These are phyloP conservation scores for Colletotrichum gloeosporioides DNA, from an alignment of 2,329 filamentous ascomycete species.

Conservation along the genomic window DNA sequence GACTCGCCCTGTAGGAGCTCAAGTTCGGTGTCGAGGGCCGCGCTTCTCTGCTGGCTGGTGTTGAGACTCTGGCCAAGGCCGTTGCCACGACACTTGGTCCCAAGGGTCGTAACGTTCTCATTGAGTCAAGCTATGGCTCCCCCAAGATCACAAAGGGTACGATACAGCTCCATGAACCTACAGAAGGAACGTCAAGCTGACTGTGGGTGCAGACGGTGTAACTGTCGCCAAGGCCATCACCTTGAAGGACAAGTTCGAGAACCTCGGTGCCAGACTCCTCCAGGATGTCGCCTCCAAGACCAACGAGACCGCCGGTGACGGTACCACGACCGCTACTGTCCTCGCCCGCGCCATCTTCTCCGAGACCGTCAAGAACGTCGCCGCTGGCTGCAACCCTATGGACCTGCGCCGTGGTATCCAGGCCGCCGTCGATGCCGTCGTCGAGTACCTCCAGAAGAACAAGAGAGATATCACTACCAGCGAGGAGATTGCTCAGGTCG, in stretches of 20 bases:
- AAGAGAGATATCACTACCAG: constrained; percentile 98
- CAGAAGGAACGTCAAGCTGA: constrained; percentile 23
- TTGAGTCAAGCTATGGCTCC: constrained; percentile 97
- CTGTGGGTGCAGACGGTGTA: constrained; percentile 72
- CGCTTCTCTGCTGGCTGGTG: constrained; percentile 87
- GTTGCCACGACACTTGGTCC: constrained; percentile 96
- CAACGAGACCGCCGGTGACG: constrained; percentile 98
- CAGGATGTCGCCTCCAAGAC: constrained; percentile 99
- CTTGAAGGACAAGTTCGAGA: constrained; percentile 99
- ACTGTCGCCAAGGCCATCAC: constrained; percentile 88
- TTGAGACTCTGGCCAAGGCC: constrained; percentile 95
- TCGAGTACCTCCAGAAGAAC: constrained; percentile 93
- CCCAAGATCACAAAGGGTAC: constrained; percentile 99
- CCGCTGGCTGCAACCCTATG: constrained; percentile 99
- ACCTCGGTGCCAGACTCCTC: constrained; percentile 93
- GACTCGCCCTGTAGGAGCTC: constrained; percentile 71
- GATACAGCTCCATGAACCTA: constrained; percentile 24
- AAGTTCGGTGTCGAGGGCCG: constrained; percentile 97
- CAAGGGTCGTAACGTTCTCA: constrained; percentile 97
- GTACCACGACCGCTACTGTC: constrained; percentile 96
- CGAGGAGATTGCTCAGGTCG: constrained; percentile 96
- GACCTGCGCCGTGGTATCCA: constrained; percentile 97
- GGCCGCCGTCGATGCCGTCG: constrained; percentile 92
- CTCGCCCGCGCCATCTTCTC: constrained; percentile 98
- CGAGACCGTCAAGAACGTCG: constrained; percentile 99